Base-by-base conservation (phyloP, 2,329 filamentous ascomycete species). In the Arthrobotrys pseudoclavata region DNA sequence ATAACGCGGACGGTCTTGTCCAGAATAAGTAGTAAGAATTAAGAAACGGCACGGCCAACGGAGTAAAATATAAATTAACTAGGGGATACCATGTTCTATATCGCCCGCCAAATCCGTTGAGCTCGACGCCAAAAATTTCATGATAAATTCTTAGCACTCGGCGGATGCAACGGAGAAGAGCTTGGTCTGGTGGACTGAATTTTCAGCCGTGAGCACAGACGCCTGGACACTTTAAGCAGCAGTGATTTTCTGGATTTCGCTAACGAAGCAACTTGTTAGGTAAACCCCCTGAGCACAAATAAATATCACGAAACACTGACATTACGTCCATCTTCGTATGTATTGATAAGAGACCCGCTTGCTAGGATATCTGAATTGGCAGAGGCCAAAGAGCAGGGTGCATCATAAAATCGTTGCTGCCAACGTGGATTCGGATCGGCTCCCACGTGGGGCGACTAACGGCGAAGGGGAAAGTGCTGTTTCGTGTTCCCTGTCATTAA, bases 191-290 rank as follows among this genome's bases (percentile, higher is more conserved):
- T 48, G 13, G 26, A 10, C 13, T 53, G 34, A 15, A 7, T 40
- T 24, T 37, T 71, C 57, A 71, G 68, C 68, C 50, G 48, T 71
- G n/a, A 71, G 68, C 68, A 71, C 68, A 57, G 68, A 71, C 68
- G 34, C 53, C 53, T 57, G 40, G 29, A 47, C 26, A 12, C 53
- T 60, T 13, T 40, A 45, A 34, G 31, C 31, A 55, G 47, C 57
- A 69, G 67, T 52, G 57, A 57, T 71, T 71, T 71, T 57, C 68
- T 31, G 22, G 6, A 40, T 34, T 47, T 55, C 31, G 63, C 34
- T 68, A 53, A 29, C 42, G 53, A 52, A 29, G 18, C 6, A 57
- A 47, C 53, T 15, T 26, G 45, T 53, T 64, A 57, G 57, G 57
- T 55, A 71, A 64, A 64, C 15, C 68, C 67, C 68, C 68, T 71